These are phyloP conservation scores for Prunus mira DNA, from an alignment of 306 rosid genomes.

Conservation along the genomic window DNA sequence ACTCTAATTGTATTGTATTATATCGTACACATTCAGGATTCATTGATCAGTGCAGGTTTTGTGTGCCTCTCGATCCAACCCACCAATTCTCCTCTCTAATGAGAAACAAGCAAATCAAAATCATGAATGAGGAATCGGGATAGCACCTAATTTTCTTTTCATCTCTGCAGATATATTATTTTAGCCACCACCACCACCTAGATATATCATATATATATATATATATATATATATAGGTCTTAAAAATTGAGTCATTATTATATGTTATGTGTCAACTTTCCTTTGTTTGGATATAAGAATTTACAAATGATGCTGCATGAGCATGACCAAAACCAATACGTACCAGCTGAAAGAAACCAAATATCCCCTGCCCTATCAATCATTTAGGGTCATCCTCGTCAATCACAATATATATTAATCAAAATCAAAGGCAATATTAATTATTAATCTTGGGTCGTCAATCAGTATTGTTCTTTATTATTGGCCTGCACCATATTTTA, in stretches of 20 bases:
- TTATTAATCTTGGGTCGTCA: not conserved
- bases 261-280: not conserved
- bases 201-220: too few species aligned
- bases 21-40: not conserved
- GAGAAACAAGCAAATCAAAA: not conserved
- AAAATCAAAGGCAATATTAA: not conserved
- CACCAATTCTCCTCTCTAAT: not conserved
- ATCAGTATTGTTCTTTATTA: not conserved
- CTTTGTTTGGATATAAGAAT: not conserved
- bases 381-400: not conserved
- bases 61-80: not conserved
- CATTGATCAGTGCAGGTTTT: not conserved
- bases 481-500: not conserved
- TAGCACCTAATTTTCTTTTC: not conserved
- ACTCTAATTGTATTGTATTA: too few species aligned
- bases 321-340: not conserved
- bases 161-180: not conserved
- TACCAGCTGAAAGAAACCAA: not conserved
- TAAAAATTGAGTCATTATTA: too few species aligned
- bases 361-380: slow-evolving; percentile 5
- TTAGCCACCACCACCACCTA: too few species aligned
- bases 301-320: not conserved
- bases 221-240: too few species aligned
- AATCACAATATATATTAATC: not conserved
- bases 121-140: not conserved